These are phyloP conservation scores for Pinus tabuliformis DNA, from an alignment of 75 land plant species.

Conservation along the genomic window DNA sequence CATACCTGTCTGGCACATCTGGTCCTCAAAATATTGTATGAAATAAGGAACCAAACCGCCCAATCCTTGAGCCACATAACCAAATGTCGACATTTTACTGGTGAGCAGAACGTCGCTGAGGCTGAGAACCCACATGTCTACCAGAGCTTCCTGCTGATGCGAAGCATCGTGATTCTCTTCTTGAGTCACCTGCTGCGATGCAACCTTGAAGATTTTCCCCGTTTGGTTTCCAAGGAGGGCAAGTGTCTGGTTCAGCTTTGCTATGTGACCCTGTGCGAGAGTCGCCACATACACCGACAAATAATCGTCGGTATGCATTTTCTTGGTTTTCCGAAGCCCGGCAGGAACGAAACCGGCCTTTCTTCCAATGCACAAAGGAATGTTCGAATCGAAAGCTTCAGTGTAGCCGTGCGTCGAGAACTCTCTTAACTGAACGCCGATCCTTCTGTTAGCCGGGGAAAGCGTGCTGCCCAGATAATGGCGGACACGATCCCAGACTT, in stretches of 20 bases:
- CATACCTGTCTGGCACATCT: not conserved
- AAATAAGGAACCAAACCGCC: conserved; percentile 14
- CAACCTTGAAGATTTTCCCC: not conserved
- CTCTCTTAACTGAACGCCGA: conserved; percentile 23
- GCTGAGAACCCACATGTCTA: conserved; percentile 55
- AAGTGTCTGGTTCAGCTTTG: not conserved
- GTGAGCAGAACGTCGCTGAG: conserved; percentile 26
- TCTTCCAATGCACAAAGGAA: conserved; percentile 15
- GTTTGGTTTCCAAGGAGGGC: not conserved
- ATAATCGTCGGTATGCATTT: not conserved
- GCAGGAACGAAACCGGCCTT: conserved; percentile 10
- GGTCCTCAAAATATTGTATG: not conserved
- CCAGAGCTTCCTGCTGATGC: conserved; percentile 26
- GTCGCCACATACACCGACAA: not conserved
- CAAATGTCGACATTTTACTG: conserved; percentile 42
- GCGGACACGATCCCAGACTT: conserved; percentile 9
- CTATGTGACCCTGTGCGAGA: not conserved
- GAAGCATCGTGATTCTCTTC: conserved; percentile 8
- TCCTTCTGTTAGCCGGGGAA: conserved; percentile 7
- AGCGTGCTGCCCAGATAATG: not conserved
- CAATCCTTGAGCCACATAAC: conserved; percentile 34
- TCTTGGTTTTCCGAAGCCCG: not conserved
- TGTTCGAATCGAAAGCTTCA: conserved; percentile 12
- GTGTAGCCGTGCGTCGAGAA: conserved; percentile 12
- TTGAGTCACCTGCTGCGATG: conserved; percentile 9